Evolutionary conservation across 768 basidiomycete genomes (phyloP).

Genomic region (Mycena leptocephala): DNA sequence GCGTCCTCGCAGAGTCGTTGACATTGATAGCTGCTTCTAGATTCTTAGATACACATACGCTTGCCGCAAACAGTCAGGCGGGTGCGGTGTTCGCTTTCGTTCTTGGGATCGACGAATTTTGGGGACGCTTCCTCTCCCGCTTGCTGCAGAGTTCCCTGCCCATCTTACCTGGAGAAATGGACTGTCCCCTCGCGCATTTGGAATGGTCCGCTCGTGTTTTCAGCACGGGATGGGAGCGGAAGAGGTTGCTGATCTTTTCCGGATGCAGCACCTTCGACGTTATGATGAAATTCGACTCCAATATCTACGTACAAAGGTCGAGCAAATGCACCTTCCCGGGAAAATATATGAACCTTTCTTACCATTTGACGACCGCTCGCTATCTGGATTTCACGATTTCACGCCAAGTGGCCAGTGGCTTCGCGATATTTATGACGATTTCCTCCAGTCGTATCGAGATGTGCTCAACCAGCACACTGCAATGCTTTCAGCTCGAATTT

Average conservation of each 20-base stretch:
- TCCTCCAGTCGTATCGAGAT: constrained; percentile 29
- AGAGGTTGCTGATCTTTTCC: constrained; percentile 45
- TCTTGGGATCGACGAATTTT: constrained; percentile 47
- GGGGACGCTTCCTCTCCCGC: constrained; percentile 28
- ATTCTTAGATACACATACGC: constrained; percentile 33
- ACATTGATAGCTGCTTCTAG: constrained; percentile 29
- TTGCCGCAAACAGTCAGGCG: constrained; percentile 1
- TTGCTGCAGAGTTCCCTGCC: constrained; percentile 46
- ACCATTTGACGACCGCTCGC: constrained; percentile 28
- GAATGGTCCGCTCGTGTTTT: constrained; percentile 38
- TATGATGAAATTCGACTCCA: constrained; percentile 43
- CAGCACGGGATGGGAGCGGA: constrained; percentile 46
- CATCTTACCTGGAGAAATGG: constrained; percentile 41
- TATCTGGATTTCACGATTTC: constrained; percentile 28
- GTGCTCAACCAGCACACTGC: constrained; percentile 44
- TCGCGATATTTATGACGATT: constrained; percentile 36
- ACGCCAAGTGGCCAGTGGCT: constrained; percentile 35
- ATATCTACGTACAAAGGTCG: constrained; percentile 32
- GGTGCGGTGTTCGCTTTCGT: constrained; percentile 33
- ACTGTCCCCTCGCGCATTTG: constrained; percentile 32
- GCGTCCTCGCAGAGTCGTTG: constrained; percentile 32
- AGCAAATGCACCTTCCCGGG: neutral
- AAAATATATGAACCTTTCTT: constrained; percentile 31
- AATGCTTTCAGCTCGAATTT: constrained; percentile 38
- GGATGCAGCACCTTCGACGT: constrained; percentile 38